Evolutionary conservation across 352 stramenopile species (phyloP).

Genomic region (Phytophthora ramorum): DNA sequence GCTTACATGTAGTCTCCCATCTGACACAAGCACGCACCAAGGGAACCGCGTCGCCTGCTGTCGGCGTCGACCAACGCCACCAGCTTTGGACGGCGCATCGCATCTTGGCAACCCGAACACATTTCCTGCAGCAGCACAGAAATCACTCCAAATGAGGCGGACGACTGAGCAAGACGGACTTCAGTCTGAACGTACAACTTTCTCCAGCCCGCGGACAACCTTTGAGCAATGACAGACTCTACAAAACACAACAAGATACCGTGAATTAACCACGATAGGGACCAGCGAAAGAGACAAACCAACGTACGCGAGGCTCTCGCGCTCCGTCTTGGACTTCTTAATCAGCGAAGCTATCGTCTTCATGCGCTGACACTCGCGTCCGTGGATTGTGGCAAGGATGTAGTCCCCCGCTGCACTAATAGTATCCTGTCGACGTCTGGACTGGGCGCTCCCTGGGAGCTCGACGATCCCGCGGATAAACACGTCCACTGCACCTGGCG

Average conservation of each 20-base stretch:
- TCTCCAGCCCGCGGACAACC: constrained; percentile 50
- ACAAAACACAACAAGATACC: background rate
- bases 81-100: constrained; percentile 62
- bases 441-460: constrained; percentile 28
- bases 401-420: constrained; percentile 39
- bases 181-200: constrained; percentile 41
- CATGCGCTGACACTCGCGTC: constrained; percentile 58
- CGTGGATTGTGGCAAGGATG: constrained; percentile 51
- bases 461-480: constrained; percentile 72
- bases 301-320: constrained; percentile 55
- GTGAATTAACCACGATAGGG: background rate
- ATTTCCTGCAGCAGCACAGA: constrained; percentile 45
- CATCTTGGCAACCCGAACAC: constrained; percentile 57
- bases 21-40: constrained; percentile 10
- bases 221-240: constrained; percentile 69
- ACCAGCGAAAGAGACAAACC: background rate
- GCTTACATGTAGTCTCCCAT: background rate
- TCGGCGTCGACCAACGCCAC: constrained; percentile 40
- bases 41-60: constrained; percentile 27
- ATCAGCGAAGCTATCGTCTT: constrained; percentile 61
- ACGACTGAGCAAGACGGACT: background rate
- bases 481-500: constrained; percentile 50
- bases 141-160: constrained; percentile 1
- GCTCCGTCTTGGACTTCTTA: constrained; percentile 61
- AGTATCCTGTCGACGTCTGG: constrained; percentile 21